phyloP scores from a whole-genome alignment of 2,329 filamentous ascomycete species.

The Ascochyta viciae-villosae region DNA sequence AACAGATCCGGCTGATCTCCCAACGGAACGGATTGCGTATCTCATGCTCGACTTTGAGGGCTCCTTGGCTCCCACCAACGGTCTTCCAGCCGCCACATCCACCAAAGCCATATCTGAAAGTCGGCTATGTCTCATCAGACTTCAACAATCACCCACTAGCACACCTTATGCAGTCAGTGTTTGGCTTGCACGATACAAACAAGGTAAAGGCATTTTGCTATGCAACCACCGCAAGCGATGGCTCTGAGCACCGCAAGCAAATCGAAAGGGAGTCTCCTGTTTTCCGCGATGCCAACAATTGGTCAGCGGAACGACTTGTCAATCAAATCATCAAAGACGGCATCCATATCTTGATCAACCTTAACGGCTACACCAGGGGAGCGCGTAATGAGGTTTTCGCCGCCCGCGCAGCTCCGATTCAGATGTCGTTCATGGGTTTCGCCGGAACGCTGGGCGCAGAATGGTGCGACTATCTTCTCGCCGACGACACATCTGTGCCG shows the following conservation, averaged over 20 bases:
- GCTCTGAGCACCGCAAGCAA: slow-evolving; percentile 85
- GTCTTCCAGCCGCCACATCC: slow-evolving; percentile 87
- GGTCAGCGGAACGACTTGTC: slow-evolving; percentile 84
- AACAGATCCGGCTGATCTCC: slow-evolving; percentile 91
- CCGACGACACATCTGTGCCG: slow-evolving; percentile 87
- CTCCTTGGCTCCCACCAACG: slow-evolving; percentile 81
- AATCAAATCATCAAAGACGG: slow-evolving; percentile 85
- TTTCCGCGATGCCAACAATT: slow-evolving; percentile 86
- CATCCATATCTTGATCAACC: slow-evolving; percentile 93
- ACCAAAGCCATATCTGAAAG: slow-evolving; percentile 81
- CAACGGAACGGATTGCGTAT: slow-evolving; percentile 94
- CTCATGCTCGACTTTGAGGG: slow-evolving; percentile 84
- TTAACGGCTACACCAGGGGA: slow-evolving; percentile 97
- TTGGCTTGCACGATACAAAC: slow-evolving; percentile 80
- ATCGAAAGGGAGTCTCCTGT: slow-evolving; percentile 92
- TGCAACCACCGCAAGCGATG: slow-evolving; percentile 90
- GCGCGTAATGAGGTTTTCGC: slow-evolving; percentile 98
- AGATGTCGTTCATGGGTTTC: slow-evolving; percentile 99
- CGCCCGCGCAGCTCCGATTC: slow-evolving; percentile 89
- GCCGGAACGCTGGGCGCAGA: slow-evolving; percentile 94
- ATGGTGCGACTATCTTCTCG: slow-evolving; percentile 97
- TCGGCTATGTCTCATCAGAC: slow-evolving; percentile 96
- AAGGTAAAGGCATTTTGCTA: slow-evolving; percentile 91
- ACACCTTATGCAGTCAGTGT: slow-evolving; percentile 98
- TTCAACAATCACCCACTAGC: slow-evolving; percentile 98